phyloP scores from a whole-genome alignment of 2,329 filamentous ascomycete species.

The Amylocarpus encephaloides region DNA sequence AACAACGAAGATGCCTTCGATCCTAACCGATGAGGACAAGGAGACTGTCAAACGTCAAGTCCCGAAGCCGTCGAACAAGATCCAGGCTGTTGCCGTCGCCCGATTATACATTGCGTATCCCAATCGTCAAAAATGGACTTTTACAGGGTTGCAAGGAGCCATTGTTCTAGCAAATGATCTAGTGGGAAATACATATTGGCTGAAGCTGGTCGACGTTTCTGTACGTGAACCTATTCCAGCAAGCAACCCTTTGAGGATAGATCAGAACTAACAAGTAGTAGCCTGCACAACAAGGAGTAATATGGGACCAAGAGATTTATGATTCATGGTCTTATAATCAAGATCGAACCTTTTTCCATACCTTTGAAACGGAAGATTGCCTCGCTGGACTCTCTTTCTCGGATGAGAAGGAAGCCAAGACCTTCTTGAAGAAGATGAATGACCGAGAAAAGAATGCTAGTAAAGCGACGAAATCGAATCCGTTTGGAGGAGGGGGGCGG shows the following conservation, averaged over 20 bases:
- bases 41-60: conserved; percentile 92
- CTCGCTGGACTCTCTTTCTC: conserved; percentile 85
- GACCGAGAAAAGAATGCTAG: conserved; percentile 93
- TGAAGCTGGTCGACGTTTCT: conserved; percentile 95
- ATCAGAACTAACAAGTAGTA: conserved; percentile 33
- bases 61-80: conserved; percentile 93
- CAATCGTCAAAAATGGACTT: conserved; percentile 80
- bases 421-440: conserved; percentile 96
- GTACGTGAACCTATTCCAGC: conserved; percentile 45
- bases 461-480: conserved; percentile 74
- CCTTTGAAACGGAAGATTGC: conserved; percentile 91
- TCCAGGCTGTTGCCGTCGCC: conserved; percentile 89
- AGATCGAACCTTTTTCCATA: conserved; percentile 95
- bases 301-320: conserved; percentile 98
- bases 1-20: conserved; percentile 29
- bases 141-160: conserved; percentile 88
- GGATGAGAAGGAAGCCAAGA: conserved; percentile 95
- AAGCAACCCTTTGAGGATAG: neutral
- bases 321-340: conserved; percentile 94
- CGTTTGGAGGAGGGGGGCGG: conserved; percentile 53
- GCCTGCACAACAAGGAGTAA: conserved; percentile 73
- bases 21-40: conserved; percentile 90
- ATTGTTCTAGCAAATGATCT: conserved; percentile 87
- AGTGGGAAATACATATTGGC: conserved; percentile 92
- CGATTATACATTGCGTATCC: conserved; percentile 91